Percentiles rank a stretch among this genome's conserved stretches.
Evolutionary conservation across 495 filamentous ascomycete genomes (phyloP).

Genomic region (Penicillium pulvis): DNA sequence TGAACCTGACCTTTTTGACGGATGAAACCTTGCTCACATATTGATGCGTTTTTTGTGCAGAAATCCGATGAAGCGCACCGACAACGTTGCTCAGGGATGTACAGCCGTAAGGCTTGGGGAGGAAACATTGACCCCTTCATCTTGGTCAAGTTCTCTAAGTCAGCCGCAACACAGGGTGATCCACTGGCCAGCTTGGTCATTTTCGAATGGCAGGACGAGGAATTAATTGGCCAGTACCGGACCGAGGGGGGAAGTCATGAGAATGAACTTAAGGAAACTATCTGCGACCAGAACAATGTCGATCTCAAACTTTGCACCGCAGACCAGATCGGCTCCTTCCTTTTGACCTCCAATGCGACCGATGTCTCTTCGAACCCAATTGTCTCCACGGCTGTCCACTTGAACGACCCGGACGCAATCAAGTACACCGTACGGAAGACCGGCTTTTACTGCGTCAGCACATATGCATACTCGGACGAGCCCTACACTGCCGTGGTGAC

Average conservation of each 20-base stretch:
- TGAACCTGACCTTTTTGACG: not conserved
- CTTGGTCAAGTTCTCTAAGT: slow-evolving; percentile 73
- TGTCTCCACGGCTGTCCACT: slow-evolving; percentile 75
- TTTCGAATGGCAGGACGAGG: slow-evolving; percentile 89
- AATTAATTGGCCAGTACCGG: slow-evolving; percentile 64
- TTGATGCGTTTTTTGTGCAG: slow-evolving; percentile 37
- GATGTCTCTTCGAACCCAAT: slow-evolving; percentile 69
- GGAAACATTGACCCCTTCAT: slow-evolving; percentile 89
- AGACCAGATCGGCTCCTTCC: slow-evolving; percentile 80
- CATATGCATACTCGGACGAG: slow-evolving; percentile 60
- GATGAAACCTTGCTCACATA: slow-evolving; percentile 9
- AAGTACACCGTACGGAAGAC: slow-evolving; percentile 84
- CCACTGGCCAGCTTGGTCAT: slow-evolving; percentile 83
- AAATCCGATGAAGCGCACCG: slow-evolving; percentile 73
- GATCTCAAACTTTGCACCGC: slow-evolving; percentile 68
- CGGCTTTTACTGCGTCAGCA: slow-evolving; percentile 94
- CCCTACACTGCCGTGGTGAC: slow-evolving; percentile 81
- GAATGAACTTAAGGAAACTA: slow-evolving; percentile 61
- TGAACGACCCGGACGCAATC: slow-evolving; percentile 72
- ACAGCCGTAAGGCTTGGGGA: slow-evolving; percentile 86
- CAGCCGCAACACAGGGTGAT: slow-evolving; percentile 59
- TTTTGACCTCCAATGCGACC: slow-evolving; percentile 73
- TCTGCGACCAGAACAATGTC: slow-evolving; percentile 73
- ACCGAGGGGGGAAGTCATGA: slow-evolving; percentile 19
- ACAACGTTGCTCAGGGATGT: slow-evolving; percentile 97